These are phyloP conservation scores for Rutstroemia sp. DNA, from an alignment of 2,329 filamentous ascomycete genomes.

Conservation along the genomic window DNA sequence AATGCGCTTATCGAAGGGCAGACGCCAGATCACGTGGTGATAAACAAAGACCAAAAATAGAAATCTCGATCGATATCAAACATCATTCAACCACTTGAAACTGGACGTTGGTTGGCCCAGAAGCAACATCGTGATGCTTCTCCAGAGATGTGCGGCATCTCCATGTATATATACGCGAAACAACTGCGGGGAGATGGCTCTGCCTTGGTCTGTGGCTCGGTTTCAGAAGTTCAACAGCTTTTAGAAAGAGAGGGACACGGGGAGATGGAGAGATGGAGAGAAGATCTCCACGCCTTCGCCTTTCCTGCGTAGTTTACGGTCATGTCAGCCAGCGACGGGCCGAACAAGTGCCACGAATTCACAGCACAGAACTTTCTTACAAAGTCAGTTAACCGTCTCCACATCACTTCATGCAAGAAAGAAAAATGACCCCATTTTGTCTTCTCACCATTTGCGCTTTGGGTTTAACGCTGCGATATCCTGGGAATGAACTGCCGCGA, in stretches of 20 bases:
- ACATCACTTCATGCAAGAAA: neutral
- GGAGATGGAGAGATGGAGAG: neutral
- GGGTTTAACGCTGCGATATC: neutral
- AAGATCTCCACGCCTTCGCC: neutral
- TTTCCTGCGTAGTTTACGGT: neutral
- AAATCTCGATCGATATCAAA: neutral
- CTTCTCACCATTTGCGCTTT: neutral
- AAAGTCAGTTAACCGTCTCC: neutral
- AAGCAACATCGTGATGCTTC: too few species aligned
- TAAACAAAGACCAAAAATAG: neutral
- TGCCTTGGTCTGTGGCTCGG: too few species aligned
- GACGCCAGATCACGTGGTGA: slow-evolving; percentile 6
- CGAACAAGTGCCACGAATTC: neutral
- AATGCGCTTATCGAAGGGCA: neutral
- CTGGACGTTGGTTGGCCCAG: too few species aligned
- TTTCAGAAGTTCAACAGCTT: neutral
- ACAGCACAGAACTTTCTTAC: neutral
- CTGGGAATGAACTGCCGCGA: neutral
- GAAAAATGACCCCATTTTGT: slow-evolving; percentile 1
- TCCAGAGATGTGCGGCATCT: too few species aligned
- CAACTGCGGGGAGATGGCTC: too few species aligned
- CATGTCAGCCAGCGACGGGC: neutral
- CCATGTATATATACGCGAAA: too few species aligned
- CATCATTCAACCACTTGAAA: neutral
- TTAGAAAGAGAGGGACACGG: too few species aligned